These are phyloP conservation scores for Backusella sp. DNA, from an alignment of 192 early-diverging fungal genomes.

Conservation along the genomic window DNA sequence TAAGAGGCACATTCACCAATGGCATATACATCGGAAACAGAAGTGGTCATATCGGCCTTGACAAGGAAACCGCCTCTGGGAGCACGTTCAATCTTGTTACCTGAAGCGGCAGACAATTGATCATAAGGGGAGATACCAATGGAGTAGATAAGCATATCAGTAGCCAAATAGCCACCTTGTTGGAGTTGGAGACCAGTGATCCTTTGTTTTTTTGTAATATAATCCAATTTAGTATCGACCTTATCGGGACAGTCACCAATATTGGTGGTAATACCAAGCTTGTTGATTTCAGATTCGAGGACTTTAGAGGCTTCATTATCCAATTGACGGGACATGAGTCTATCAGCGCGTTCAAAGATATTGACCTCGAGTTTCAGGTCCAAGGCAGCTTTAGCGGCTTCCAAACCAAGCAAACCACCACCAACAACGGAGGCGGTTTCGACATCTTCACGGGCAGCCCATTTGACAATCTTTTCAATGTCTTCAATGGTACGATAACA, in stretches of 20 bases:
- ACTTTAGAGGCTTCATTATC: conserved; percentile 53
- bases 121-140: conserved; percentile 62
- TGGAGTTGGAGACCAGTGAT: conserved; percentile 15
- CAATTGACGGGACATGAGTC: conserved; percentile 56
- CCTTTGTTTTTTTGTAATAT: background rate
- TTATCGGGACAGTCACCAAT: conserved; percentile 23
- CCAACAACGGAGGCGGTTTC: conserved; percentile 58
- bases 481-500: conserved; percentile 68
- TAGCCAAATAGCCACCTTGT: conserved; percentile 40
- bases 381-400: conserved; percentile 61
- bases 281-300: conserved; percentile 50
- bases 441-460: conserved; percentile 20
- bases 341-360: conserved; percentile 52
- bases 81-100: conserved; percentile 28
- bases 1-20: conserved; percentile 62
- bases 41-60: conserved; percentile 48
- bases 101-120: conserved; percentile 32
- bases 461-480: conserved; percentile 50
- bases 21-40: conserved; percentile 46
- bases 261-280: conserved; percentile 38
- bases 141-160: conserved; percentile 49
- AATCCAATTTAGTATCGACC: background rate
- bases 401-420: conserved; percentile 67
- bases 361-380: conserved; percentile 51
- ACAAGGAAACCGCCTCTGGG: conserved; percentile 63